These are phyloP conservation scores for Macaranga tanarius DNA, from an alignment of 441 rosid species.

Conservation along the genomic window DNA sequence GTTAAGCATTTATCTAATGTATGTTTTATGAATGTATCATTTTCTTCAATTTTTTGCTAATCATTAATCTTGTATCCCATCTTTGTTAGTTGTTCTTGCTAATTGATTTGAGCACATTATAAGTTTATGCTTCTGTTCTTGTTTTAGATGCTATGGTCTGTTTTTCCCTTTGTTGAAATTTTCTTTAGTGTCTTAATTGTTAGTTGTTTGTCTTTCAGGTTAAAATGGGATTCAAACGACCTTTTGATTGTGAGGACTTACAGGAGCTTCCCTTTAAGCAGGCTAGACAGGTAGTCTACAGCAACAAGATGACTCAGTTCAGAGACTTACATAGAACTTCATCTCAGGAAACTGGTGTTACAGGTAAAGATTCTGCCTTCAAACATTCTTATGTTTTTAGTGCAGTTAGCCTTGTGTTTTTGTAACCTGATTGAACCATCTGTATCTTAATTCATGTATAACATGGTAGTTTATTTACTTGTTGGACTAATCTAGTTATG, in stretches of 20 bases:
- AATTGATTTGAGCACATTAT: background rate
- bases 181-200: background rate
- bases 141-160: background rate
- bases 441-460: background rate
- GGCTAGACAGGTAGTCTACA: conserved; percentile 38
- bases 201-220: conserved; percentile 27
- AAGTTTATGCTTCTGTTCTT: background rate
- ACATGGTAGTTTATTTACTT: background rate
- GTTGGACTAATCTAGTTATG: background rate
- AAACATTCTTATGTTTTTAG: background rate
- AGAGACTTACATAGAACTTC: conserved; percentile 32
- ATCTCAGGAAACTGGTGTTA: conserved; percentile 27
- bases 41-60: no score
- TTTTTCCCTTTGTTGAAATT: background rate
- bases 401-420: background rate
- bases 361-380: conserved; percentile 29
- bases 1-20: no score
- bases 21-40: no score
- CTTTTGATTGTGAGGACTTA: conserved; percentile 49
- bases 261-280: conserved; percentile 52
- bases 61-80: background rate
- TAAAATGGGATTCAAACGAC: conserved; percentile 60
- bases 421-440: background rate
- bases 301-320: conserved; percentile 40
- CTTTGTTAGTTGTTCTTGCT: background rate